Evolutionary conservation across 768 basidiomycete genomes (phyloP), one percentile per base, ranked within the genome.

Genomic region (Phylloporus scabripes): DNA sequence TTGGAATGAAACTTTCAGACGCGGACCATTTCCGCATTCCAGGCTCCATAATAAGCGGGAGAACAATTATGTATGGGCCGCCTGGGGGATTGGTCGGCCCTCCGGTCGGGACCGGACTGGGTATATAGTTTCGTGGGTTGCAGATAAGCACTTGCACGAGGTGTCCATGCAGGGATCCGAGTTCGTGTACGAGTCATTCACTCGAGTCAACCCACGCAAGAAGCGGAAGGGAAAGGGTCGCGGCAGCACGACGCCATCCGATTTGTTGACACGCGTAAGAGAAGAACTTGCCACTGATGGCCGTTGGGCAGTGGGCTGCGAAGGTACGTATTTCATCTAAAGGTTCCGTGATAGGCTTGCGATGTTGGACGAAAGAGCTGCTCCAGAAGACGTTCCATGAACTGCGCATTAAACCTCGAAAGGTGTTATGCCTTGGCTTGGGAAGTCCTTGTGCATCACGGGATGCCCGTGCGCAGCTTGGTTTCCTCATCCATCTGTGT

Each of bases 401-500:
- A 18, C 55, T 56, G 31, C 45, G 54, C 32, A 52, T 68, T 41
- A 51, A 51, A 42, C 52, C 68, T 49, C 49, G 42, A 40, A 64
- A 63, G 28, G 69, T 85, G 40, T 61, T 90, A 36, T 89, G 87
- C 63, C 76, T 90, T 12, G 87, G 87, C 10, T 71, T 90, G 24
- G 87, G 87, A 43, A 85, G 83, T 62, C 86, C 87, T n/a, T 69
- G 74, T 15, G 60, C 70, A 36, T 87, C 84, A 42, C 70, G 70
- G 42, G 78, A 78, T 48, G 75, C 87, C 32, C 77, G 82, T 51
- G 77, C 76, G 31, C 87, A 89, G 55, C 82, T 90, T 24, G 83
- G 75, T 17, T 79, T 86, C 58, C 74, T 90, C 56, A 70, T 78
- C 38, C 71, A 73, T 47, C 63, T 79, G 32, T 83, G 79, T 61